Evolutionary conservation across 2,329 filamentous ascomycete species (phyloP).

Genomic region (Fusarium bulbicola): DNA sequence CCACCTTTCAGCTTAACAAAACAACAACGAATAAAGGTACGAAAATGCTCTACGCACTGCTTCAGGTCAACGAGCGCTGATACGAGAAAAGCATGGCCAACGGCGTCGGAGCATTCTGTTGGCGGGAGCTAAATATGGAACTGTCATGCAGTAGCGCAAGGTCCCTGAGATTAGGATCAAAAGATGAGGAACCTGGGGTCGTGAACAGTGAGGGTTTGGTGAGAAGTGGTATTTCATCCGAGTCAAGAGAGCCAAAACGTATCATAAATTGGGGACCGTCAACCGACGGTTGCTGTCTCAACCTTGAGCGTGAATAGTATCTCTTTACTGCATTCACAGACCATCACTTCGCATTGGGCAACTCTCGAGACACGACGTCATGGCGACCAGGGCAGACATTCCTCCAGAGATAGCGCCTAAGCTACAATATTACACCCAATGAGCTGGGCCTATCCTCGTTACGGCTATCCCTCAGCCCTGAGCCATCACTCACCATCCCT

Average conservation of each 20-base stretch:
- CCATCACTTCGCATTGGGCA: conserved; percentile 9
- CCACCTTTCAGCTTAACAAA: neutral
- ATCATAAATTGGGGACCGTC: neutral
- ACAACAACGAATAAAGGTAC: neutral
- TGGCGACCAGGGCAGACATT: conserved; percentile 15
- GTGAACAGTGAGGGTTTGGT: neutral
- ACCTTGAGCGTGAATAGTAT: neutral
- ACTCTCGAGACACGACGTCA: conserved; percentile 23
- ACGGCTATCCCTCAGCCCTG: conserved; percentile 5
- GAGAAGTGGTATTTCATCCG: too few relatives aligned
- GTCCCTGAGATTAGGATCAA: conserved; percentile 15
- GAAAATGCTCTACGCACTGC: neutral
- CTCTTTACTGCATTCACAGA: neutral
- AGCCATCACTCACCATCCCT: conserved; percentile 12
- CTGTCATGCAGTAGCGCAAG: conserved; percentile 35
- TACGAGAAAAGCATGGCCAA: conserved; percentile 1
- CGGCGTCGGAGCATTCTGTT: conserved; percentile 18
- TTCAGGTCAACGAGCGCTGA: neutral
- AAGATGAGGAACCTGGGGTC: conserved; percentile 18
- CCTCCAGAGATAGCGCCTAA: conserved; percentile 2
- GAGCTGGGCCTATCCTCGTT: conserved; percentile 26
- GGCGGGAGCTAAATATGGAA: conserved; percentile 37
- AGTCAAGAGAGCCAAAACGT: neutral
- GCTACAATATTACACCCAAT: conserved; percentile 24
- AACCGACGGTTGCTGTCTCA: neutral